These are phyloP conservation scores for Penicilliopsis zonata DNA, from an alignment of 495 filamentous ascomycete species.

Conservation along the genomic window DNA sequence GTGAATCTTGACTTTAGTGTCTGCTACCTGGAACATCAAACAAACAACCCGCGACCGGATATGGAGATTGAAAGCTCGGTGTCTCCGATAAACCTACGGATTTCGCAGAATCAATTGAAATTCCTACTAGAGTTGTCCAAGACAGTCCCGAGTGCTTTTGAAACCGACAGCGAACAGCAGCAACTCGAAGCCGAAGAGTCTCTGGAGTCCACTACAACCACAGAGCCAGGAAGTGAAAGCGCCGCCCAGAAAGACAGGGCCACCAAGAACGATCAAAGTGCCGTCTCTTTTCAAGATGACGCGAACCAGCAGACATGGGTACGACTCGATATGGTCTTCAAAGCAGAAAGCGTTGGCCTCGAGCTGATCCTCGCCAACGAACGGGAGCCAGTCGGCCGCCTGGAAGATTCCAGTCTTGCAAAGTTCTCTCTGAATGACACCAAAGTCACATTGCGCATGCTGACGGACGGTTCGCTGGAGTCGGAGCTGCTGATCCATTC, in stretches of 20 bases:
- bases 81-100: conserved; percentile 79
- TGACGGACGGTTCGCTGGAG: conserved; percentile 83
- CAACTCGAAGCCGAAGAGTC: conserved; percentile 53
- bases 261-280: conserved; percentile 26
- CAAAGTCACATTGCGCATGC: conserved; percentile 83
- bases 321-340: conserved; percentile 86
- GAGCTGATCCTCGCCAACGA: conserved; percentile 73
- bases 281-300: conserved; percentile 46
- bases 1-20: conserved; percentile 88
- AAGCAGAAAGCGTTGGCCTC: conserved; percentile 72
- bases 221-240: conserved; percentile 32
- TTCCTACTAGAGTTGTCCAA: conserved; percentile 75
- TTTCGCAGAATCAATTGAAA: conserved; percentile 84
- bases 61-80: conserved; percentile 82
- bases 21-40: conserved; percentile 76
- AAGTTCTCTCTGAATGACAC: conserved; percentile 91
- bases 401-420: conserved; percentile 75
- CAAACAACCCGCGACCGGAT: conserved; percentile 70
- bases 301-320: conserved; percentile 66
- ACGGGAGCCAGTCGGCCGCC: conserved; percentile 59
- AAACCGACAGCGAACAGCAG: conserved; percentile 58
- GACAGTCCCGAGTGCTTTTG: conserved; percentile 79
- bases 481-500: conserved; percentile 89
- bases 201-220: conserved; percentile 44
- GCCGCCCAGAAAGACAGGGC: conserved; percentile 30